Conservation (phyloP, 805 yeast genomes). For the Danielozyma ontarioensis region DNA sequence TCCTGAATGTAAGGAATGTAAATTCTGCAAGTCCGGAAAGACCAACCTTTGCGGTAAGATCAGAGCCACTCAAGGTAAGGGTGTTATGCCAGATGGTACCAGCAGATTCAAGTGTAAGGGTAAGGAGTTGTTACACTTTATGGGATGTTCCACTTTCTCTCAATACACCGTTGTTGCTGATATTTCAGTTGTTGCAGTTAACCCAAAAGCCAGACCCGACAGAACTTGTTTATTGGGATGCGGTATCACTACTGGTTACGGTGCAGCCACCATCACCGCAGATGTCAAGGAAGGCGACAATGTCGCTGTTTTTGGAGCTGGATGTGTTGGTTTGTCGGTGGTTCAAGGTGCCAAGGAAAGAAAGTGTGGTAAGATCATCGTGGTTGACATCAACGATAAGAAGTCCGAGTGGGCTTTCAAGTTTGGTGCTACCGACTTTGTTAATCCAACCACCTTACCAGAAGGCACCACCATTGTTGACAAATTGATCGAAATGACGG, state of each 20-base stretch:
- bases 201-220: slow-evolving; percentile 77
- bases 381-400: slow-evolving; percentile 78
- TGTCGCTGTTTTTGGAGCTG: slow-evolving; percentile 96
- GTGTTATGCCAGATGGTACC: slow-evolving; percentile 98
- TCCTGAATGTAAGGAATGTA: slow-evolving; percentile 94
- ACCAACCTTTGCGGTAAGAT: slow-evolving; percentile 95
- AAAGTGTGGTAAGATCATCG: slow-evolving; percentile 77
- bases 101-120: slow-evolving; percentile 85
- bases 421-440: slow-evolving; percentile 94
- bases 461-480: slow-evolving; percentile 76
- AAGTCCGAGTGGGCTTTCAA: slow-evolving; percentile 82
- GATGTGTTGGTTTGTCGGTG: slow-evolving; percentile 94
- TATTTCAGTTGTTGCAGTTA: slow-evolving; percentile 90
- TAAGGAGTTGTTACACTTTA: slow-evolving; percentile 79
- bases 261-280: slow-evolving; percentile 95
- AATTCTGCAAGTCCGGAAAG: slow-evolving; percentile 91
- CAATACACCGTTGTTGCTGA: slow-evolving; percentile 98
- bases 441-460: slow-evolving; percentile 76
- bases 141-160: slow-evolving; percentile 97
- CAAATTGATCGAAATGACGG: slow-evolving; percentile 81
- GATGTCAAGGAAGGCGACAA: slow-evolving; percentile 86
- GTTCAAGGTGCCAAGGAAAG: slow-evolving; percentile 89
- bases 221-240: slow-evolving; percentile 92
- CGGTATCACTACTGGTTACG: slow-evolving; percentile 98
- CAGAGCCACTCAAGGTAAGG: slow-evolving; percentile 97